Base-by-base conservation (phyloP, 1,139 yeast species). In the Pichia sp. region DNA sequence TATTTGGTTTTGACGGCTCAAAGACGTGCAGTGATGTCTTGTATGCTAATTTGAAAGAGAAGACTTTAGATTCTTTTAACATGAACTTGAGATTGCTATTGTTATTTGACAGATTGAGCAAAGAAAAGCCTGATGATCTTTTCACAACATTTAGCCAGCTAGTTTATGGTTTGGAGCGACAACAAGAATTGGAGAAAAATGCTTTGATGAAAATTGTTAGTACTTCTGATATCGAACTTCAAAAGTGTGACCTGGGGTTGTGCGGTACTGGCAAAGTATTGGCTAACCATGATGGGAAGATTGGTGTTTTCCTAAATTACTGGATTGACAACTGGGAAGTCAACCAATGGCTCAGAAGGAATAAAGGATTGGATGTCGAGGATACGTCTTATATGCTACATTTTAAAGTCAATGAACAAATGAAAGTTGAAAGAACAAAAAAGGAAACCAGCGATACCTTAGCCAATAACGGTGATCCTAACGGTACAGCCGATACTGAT, bases 321-420 rank as follows among this genome's bases (percentile, higher is more conserved):
- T 56, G 60, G 60, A 50, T 51, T 25, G 56, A 52, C 34, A 48
- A 50, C 36, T 36, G 58, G 32, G 48, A 43, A 35, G 38, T 51
- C 4, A 48, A 46, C 25, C 27, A 39, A n/a, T 40, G 40, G 30
- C 23, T 54, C 4, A 30, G 34, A 13, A 19, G 40, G 3, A 35
- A 43, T 2, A 46, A 46, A 18, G 31, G 35, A 3, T n/a, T n/a
- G n/a, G 29, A 37, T 6, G 46, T 48, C 14, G 36, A 29, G 6
- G 30, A 42, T 7, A 41, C 38, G 17, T 53, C 50, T 4, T 53
- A 51, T 30, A 27, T 50, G 32, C 38, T 55, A 6, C 60, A 55
- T 41, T 55, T 55, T 37, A 55, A 55, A 33, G 51, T 55, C 10
- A 45, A 47, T 8, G 57, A 53, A 29, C 45, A 40, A 22, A 28